Evolutionary conservation across 2,329 filamentous ascomycete genomes (phyloP).

Genomic region (Thelonectria discophora): DNA sequence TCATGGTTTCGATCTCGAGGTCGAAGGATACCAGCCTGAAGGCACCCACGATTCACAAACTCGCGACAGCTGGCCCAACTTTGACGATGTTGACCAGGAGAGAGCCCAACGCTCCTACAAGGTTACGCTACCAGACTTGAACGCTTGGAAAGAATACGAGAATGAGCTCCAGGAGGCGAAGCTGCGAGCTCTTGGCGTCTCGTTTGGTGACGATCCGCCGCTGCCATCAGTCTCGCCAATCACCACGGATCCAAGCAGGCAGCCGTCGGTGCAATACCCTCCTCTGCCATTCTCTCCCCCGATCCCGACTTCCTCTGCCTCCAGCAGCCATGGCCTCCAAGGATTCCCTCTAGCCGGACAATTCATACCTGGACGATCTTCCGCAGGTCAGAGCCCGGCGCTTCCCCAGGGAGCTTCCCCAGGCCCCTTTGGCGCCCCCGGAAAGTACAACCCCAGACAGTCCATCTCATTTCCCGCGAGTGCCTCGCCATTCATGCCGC

Average conservation of each 20-base stretch:
- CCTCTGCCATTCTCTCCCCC: constrained; percentile 85
- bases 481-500: constrained; percentile 73
- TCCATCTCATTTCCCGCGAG: constrained; percentile 73
- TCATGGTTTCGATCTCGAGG: constrained; percentile 72
- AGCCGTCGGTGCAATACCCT: constrained; percentile 78
- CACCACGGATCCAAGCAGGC: constrained; percentile 69
- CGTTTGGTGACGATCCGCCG: constrained; percentile 77
- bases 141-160: constrained; percentile 79
- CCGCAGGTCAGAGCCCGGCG: constrained; percentile 70
- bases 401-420: constrained; percentile 76
- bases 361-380: constrained; percentile 69
- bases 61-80: constrained; percentile 72
- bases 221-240: constrained; percentile 72
- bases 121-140: constrained; percentile 76
- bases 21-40: constrained; percentile 51
- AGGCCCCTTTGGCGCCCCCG: constrained; percentile 69
- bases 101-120: constrained; percentile 61
- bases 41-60: constrained; percentile 66
- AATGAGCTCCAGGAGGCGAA: constrained; percentile 89
- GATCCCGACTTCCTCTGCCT: constrained; percentile 79
- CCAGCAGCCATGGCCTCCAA: constrained; percentile 69
- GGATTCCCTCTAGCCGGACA: constrained; percentile 65
- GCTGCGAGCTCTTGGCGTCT: constrained; percentile 88
- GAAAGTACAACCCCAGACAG: constrained; percentile 73
- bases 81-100: constrained; percentile 66